Base-by-base conservation (phyloP, 495 filamentous ascomycete species). In the Xylaria nigripes region DNA sequence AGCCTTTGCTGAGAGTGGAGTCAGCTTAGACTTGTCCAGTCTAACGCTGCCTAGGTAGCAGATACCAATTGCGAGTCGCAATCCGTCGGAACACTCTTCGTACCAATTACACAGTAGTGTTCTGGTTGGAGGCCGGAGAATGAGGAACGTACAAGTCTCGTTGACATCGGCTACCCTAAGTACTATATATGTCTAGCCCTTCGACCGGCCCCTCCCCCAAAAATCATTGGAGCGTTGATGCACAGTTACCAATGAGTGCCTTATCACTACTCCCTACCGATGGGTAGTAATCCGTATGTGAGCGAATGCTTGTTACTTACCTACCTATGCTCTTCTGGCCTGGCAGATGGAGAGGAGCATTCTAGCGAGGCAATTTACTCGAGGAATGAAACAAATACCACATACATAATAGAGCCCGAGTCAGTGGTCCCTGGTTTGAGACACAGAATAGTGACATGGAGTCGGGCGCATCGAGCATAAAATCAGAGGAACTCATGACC, bases 351-450 rank as follows among this genome's bases (percentile, higher is more conserved):
- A 1, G 12, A 25, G 12, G 9, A 24, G 25, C 1, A 12, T 22
- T 23, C 36, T 23, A 29, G 45, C 45, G 52, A 55, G 34, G 52
- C 27, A 48, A 38, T 44, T 38, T 55, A 44, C 45, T 18, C 21
- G 13, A 12, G 38, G 27, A 38, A 50, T 55, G 46, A 50, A 55
- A 49, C 53, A 45, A 43, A 38, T 36, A 38, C 23, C 36, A 19
- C 15, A 5, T 18, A 16, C n/a, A 40, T 12, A 18, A n/a, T 40
- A 4, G 16, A 40, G 13, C 45, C 53, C 53, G 46, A 55, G 53
- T 50, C 53, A 55, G 34, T 55, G 45, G 45, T 42, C 18, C 34
- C 32, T 32, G 45, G 22, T 50, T 45, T 55, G 40, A 32, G 53
- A 55, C 52, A 41, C 27, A 43, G 24, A 44, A 48, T 49, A 34